These are phyloP conservation scores for Candida verbasci DNA, from an alignment of 805 yeast genomes.

Conservation along the genomic window DNA sequence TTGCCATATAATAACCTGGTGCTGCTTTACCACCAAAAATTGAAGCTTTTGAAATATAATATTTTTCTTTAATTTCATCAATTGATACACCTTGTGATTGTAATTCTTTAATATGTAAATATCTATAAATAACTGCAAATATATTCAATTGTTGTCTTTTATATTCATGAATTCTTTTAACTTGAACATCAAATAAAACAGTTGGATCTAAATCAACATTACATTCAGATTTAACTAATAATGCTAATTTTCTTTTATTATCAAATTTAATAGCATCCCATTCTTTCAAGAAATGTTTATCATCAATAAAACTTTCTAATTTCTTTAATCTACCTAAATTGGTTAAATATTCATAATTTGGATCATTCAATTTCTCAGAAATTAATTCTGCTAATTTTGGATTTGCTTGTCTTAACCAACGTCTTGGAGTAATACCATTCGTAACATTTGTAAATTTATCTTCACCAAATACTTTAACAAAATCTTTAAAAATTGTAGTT, in stretches of 20 bases:
- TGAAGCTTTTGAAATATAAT: slow-evolving; percentile 69
- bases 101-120: slow-evolving; percentile 68
- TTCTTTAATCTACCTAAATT: slow-evolving; percentile 64
- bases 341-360: slow-evolving; percentile 59
- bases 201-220: slow-evolving; percentile 65
- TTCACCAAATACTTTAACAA: slow-evolving; percentile 74
- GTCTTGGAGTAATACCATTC: slow-evolving; percentile 92
- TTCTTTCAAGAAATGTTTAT: slow-evolving; percentile 56
- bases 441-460: slow-evolving; percentile 89
- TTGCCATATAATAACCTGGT: slow-evolving; percentile 97
- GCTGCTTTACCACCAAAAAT: slow-evolving; percentile 95
- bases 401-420: slow-evolving; percentile 94
- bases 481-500: slow-evolving; percentile 86
- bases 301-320: slow-evolving; percentile 63
- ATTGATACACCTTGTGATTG: slow-evolving; percentile 43
- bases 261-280: slow-evolving; percentile 71
- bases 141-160: slow-evolving; percentile 93
- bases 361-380: slow-evolving; percentile 62
- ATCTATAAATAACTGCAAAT: slow-evolving; percentile 83
- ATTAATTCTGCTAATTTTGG: slow-evolving; percentile 76
- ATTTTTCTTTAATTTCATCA: slow-evolving; percentile 51
- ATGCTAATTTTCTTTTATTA: slow-evolving; percentile 67
- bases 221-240: slow-evolving; percentile 59
- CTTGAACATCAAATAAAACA: slow-evolving; percentile 86
- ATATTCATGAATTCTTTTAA: slow-evolving; percentile 92